Base-by-base conservation (phyloP, 1,284 basidiomycete genomes). In the Cryptococcus jaspeensis region DNA sequence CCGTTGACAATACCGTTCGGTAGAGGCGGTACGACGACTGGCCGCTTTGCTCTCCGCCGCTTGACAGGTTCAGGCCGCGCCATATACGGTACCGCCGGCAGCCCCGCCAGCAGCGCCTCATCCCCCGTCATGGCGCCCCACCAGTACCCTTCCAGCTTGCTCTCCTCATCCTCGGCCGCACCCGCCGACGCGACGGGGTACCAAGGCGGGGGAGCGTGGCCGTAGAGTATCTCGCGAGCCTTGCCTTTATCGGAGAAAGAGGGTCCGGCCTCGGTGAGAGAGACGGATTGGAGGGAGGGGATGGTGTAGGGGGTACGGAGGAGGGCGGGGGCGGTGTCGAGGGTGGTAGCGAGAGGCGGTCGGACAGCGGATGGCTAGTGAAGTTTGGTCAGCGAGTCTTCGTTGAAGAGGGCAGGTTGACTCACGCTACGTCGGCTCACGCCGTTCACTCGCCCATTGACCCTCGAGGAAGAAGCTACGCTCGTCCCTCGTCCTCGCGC, bases 221-320 rank as follows among this genome's bases (percentile, higher is more conserved):
- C 60, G 32, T 61, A 60, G 7, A 74, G 61, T 9, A 71, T 47
- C 46, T 75, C 75, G 43, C 65, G 70, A 13, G 70, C 70, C 59
- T 72, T 73, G 37, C 69, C 72, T 46, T 73, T 74, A 41, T 75
- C 71, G 18, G 67, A 66, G 52, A 66, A 72, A 8, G 74, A 73
- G 7, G 71, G 69, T 11, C 70, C 73, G 12, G 72, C 59, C 38
- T 64, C 51, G 47, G 49, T 56, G 16, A 70, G 61, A n/a, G 67
- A 66, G 8, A 72, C 60, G 42, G 69, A 60, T 20, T 63, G 57
- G 50, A 63, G 67, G 41, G 69, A 64, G 41, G 63, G 66, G 90
- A 95, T 95, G 25, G 85, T 84, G 59, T 86, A 82, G 0, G 85
- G 80, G 0, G 88, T 90, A n/a, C 93, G 86, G 12, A 86, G 73